A percentile compares a stretch with the other conserved stretches of the same genome.
Conservation (phyloP, 2,329 filamentous ascomycete species). For the Arachnomyces sp. region DNA sequence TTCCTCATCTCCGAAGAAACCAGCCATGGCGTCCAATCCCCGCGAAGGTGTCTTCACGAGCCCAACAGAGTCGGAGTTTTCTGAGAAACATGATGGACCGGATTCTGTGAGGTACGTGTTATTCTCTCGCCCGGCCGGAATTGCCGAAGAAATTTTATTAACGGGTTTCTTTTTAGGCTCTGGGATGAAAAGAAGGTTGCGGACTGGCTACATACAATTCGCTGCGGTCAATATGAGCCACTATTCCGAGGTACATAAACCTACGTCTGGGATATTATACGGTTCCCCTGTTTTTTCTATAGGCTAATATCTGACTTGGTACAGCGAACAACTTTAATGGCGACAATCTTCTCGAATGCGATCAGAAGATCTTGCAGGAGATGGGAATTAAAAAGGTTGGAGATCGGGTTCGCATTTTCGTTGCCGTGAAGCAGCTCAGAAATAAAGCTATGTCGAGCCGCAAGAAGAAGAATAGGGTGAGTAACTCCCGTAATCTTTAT, state of each 20-base stretch:
- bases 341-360: slow-evolving; percentile 92
- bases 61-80: slow-evolving; percentile 89
- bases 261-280: background rate
- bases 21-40: slow-evolving; percentile 20
- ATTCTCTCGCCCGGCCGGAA: background rate
- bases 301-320: slow-evolving; percentile 1
- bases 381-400: slow-evolving; percentile 98
- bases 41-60: slow-evolving; percentile 55
- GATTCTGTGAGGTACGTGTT: slow-evolving; percentile 60
- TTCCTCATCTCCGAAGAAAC: slow-evolving; percentile 21
- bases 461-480: slow-evolving; percentile 79
- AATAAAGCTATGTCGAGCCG: slow-evolving; percentile 69
- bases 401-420: slow-evolving; percentile 83
- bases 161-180: slow-evolving; percentile 35
- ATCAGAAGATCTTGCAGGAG: slow-evolving; percentile 91
- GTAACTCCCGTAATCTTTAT: slow-evolving; percentile 17
- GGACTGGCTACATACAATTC: slow-evolving; percentile 84
- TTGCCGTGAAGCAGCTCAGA: slow-evolving; percentile 74
- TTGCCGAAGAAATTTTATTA: slow-evolving; percentile 1
- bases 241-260: slow-evolving; percentile 59
- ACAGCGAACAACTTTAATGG: slow-evolving; percentile 89
- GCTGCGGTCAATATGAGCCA: slow-evolving; percentile 88
- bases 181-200: slow-evolving; percentile 91
- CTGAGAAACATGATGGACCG: slow-evolving; percentile 64
- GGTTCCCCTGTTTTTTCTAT: slow-evolving; percentile 9